Conservation (phyloP, 495 filamentous ascomycete genomes). For the Neurospora tetraspora region DNA sequence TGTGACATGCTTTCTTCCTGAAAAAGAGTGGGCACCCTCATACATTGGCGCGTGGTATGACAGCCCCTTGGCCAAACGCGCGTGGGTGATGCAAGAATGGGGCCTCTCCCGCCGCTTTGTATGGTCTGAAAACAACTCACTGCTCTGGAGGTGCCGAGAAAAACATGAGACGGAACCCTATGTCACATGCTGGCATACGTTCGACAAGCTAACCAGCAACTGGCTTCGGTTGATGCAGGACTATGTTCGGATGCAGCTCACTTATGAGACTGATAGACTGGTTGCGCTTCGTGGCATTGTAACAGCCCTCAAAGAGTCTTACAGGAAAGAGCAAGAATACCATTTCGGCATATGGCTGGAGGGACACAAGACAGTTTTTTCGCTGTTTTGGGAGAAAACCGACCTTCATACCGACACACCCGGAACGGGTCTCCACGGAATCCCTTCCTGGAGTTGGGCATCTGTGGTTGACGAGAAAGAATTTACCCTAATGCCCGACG, state of each 20-base stretch:
- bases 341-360: not conserved
- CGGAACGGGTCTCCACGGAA: not conserved
- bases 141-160: not conserved
- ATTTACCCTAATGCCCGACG: no score
- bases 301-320: not conserved
- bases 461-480: not conserved
- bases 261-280: not conserved
- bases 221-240: accelerated
- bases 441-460: not conserved
- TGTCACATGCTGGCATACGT: no score
- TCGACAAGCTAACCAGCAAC: not conserved
- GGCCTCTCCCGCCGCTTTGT: not conserved
- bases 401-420: not conserved
- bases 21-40: no score
- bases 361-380: accelerated
- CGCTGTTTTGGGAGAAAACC: not conserved
- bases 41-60: no score
- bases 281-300: not conserved
- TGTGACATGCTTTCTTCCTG: no score
- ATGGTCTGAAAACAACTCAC: not conserved
- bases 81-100: not conserved
- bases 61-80: not conserved
- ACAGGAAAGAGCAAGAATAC: not conserved
- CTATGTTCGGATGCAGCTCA: not conserved
- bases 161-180: not conserved